These are phyloP conservation scores for Linanthus parryae DNA, from an alignment of 148 eudicot species.

Conservation along the genomic window DNA sequence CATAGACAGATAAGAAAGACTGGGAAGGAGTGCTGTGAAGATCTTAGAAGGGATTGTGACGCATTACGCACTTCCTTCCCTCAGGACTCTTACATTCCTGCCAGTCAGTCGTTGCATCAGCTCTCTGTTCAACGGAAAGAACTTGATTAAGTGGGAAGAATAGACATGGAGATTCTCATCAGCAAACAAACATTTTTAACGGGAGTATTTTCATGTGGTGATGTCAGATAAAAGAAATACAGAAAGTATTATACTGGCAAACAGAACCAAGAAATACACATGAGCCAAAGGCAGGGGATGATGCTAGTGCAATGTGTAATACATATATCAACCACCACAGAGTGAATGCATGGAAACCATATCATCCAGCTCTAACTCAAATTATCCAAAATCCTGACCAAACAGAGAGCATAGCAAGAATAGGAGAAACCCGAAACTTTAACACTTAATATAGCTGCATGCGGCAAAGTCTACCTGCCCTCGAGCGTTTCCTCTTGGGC, in stretches of 20 bases:
- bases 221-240: not conserved
- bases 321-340: not conserved
- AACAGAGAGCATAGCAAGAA: not conserved
- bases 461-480: not conserved
- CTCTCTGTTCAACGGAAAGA: slow-evolving; percentile 51
- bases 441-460: no score
- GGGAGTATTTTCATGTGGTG: not conserved
- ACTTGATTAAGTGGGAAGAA: slow-evolving; percentile 12
- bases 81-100: slow-evolving; percentile 67
- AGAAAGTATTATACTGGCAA: not conserved
- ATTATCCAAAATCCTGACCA: no score
- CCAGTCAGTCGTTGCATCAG: slow-evolving; percentile 98
- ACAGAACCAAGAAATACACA: not conserved
- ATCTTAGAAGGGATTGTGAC: no score
- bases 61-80: slow-evolving; percentile 73
- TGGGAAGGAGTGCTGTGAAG: slow-evolving; percentile 4
- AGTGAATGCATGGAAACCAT: no score
- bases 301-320: not conserved
- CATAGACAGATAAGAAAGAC: not conserved
- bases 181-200: not conserved
- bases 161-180: slow-evolving; percentile 5
- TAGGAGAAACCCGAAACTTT: not conserved
- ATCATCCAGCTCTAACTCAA: no score
- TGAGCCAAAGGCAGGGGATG: not conserved
- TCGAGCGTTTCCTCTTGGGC: not conserved